Percentiles rank a stretch among this genome's conserved stretches.
Evolutionary conservation across 2,329 filamentous ascomycete genomes (phyloP).

Genomic region (Colletotrichum sp.): DNA sequence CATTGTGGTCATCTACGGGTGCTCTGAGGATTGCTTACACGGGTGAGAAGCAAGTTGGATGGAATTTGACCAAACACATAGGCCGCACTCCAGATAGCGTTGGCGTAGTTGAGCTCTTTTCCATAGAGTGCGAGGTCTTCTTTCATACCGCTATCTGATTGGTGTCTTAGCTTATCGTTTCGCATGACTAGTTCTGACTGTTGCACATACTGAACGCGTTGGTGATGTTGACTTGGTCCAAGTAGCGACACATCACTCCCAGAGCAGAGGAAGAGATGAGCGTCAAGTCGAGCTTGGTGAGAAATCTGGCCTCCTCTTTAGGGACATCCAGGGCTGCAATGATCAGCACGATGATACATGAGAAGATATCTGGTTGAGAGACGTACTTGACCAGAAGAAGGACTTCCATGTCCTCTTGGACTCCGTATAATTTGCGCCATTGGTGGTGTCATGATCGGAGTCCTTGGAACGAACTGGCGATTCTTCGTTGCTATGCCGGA

Average conservation of each 20-base stretch:
- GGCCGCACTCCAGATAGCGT: constrained; percentile 32
- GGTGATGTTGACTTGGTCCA: constrained; percentile 32
- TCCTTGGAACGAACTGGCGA: neutral
- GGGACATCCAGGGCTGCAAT: constrained; percentile 26
- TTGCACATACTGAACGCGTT: constrained; percentile 28
- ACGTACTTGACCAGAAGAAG: constrained; percentile 29
- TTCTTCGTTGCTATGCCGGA: neutral
- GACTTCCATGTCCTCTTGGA: constrained; percentile 47
- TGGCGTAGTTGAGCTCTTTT: constrained; percentile 35
- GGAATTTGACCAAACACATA: constrained; percentile 35
- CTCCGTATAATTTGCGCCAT: constrained; percentile 30
- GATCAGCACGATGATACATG: neutral
- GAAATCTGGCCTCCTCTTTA: constrained; percentile 27
- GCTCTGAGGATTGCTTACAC: constrained; percentile 4
- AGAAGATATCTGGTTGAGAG: neutral
- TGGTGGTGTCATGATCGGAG: neutral
- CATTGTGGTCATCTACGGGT: fast-evolving
- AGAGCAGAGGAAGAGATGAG: constrained; percentile 28
- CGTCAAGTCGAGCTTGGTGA: constrained; percentile 32
- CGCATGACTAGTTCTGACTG: neutral
- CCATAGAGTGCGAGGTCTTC: constrained; percentile 34
- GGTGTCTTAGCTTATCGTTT: neutral
- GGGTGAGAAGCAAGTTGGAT: constrained; percentile 29
- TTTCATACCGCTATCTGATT: constrained; percentile 32
- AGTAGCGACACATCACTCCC: constrained; percentile 30